Percentiles rank a stretch among this genome's conserved stretches.
Evolutionary conservation across 75 land plant genomes (phyloP).

Genomic region (Isoetes taiwanensis): DNA sequence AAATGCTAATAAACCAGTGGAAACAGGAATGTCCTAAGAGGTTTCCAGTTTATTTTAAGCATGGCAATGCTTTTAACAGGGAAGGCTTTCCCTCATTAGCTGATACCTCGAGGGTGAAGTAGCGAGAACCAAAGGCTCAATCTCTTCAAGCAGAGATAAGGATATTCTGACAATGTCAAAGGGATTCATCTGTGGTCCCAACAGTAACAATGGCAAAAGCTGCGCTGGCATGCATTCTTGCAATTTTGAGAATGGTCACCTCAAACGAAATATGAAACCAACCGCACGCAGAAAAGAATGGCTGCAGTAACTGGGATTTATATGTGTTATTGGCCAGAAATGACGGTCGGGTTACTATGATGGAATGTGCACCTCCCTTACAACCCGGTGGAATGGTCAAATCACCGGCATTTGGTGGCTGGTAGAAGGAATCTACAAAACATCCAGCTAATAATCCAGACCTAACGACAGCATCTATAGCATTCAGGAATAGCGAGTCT

Average conservation of each 20-base stretch:
- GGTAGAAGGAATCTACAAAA: slow-evolving; percentile 12
- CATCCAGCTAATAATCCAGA: slow-evolving; percentile 11
- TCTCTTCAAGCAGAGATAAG: slow-evolving; percentile 11
- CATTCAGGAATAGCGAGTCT: slow-evolving; percentile 17
- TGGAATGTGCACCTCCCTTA: slow-evolving; percentile 28
- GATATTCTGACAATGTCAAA: slow-evolving; percentile 10
- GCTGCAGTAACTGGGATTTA: slow-evolving; percentile 10
- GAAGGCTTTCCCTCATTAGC: no score
- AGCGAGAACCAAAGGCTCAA: no score
- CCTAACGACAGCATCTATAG: slow-evolving; percentile 19
- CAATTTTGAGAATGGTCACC: slow-evolving; percentile 4
- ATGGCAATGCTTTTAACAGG: no score
- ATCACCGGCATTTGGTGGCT: slow-evolving; percentile 12
- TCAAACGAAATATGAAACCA: slow-evolving; percentile 24
- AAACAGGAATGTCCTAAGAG: no score
- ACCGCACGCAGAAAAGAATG: slow-evolving; percentile 11
- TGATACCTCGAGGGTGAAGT: no score
- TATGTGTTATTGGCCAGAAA: no score
- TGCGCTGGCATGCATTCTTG: slow-evolving; percentile 12
- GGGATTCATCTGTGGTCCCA: slow-evolving; percentile 22
- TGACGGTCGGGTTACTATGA: no score
- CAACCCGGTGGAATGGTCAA: slow-evolving; percentile 17
- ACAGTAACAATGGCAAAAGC: slow-evolving; percentile 21
- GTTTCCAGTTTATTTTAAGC: no score
- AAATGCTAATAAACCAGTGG: no score